A percentile compares a stretch with the other conserved stretches of the same genome.
Conservation (phyloP, 805 yeast species). For the Saccharomycopsis babjevae region DNA sequence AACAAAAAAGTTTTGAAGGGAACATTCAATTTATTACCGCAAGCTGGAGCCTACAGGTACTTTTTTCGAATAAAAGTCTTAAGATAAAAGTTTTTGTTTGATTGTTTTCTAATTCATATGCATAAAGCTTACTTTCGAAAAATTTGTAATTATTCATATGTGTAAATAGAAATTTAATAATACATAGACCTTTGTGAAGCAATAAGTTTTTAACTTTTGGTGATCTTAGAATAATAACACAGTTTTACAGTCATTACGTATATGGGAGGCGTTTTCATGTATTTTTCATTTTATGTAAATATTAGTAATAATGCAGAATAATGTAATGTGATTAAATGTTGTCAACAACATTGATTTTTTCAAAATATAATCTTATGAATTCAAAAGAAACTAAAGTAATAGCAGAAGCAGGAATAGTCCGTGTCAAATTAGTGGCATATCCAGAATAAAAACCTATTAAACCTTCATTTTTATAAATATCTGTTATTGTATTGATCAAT, state of each 20-base stretch:
- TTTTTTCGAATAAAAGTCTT: no score
- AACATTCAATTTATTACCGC: no score
- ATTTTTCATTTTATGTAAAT: no score
- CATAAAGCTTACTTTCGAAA: no score
- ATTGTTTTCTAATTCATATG: no score
- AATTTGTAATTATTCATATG: not conserved
- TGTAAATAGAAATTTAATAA: not conserved
- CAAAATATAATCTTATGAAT: constrained; percentile 50
- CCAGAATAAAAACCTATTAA: constrained; percentile 82
- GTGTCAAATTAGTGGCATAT: constrained; percentile 67
- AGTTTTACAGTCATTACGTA: no score
- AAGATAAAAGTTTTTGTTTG: no score
- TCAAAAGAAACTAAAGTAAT: constrained; percentile 93
- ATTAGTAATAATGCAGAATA: not conserved
- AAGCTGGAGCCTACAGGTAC: no score
- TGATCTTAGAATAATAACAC: not conserved
- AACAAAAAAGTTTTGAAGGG: no score
- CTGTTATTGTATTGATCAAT: constrained; percentile 20
- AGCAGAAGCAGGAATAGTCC: constrained; percentile 93
- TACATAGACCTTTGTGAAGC: not conserved
- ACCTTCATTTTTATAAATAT: constrained; percentile 59
- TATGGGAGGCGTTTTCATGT: no score
- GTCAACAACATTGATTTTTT: constrained; percentile 13
- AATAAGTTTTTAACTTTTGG: not conserved
- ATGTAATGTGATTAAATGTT: not conserved